Base-by-base conservation (phyloP, 2,329 filamentous ascomycete species). In the Cercospora nicotianae region DNA sequence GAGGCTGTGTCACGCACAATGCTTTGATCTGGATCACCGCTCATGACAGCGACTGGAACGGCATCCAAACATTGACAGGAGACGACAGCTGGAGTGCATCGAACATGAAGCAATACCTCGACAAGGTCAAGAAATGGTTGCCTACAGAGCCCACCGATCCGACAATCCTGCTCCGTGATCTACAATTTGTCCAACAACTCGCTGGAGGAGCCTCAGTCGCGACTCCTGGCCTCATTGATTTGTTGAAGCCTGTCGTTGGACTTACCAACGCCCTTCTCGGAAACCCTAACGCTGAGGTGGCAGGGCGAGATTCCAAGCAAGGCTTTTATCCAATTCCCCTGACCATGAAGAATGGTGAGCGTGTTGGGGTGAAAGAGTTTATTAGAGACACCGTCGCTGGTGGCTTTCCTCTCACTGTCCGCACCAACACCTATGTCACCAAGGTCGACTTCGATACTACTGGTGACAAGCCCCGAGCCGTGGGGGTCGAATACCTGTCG, bases 371-470 rank as follows among this genome's bases (percentile, higher is more conserved):
- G 2, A 83, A 87, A 28, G 85, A 89, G 64, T 85, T 88, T 63
- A 79, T 90, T 58, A 74, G 86, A 70, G 76, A 81, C 59, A 80
- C 83, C 13, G 80, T 81, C 18, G 82, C 79, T 51, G 83, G 84
- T 74, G 83, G 79, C 69, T 88, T 87, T 74, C 84, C 83, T 55
- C 83, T 89, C 0, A 85, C 87, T 67, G 80, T 90, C 63, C 80
- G 82, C 51, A 81, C 84, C 2, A 90, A 90, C 78, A 87, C 84
- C 42, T 80, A 91, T 58, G 91, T 87, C 70, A 89, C 90, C 64
- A 89, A 89, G 76, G 79, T 93, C 77, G 81, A 82, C 42, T 90
- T 89, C 71, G 89, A 90, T 42, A 85, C 88, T 3, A 87, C 85
- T 18, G 75, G 82, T 87, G 2, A 89, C 74, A 33, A 59, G 30